These are phyloP conservation scores for Suhomyces vadensis DNA, from an alignment of 805 yeast genomes.

Conservation along the genomic window DNA sequence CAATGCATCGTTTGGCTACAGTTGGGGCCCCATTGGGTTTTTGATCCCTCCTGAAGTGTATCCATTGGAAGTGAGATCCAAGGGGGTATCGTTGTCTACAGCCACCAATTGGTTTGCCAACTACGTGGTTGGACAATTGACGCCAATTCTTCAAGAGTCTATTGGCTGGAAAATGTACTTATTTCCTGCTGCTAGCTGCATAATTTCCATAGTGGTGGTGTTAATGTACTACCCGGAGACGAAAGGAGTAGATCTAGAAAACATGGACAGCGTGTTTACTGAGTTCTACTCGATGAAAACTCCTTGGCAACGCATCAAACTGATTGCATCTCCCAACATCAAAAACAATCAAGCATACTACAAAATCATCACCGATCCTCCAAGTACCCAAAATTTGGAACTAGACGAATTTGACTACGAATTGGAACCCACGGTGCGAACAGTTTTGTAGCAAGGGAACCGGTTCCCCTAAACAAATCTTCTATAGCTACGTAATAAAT, in stretches of 20 bases:
- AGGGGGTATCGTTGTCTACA: slow-evolving; percentile 46
- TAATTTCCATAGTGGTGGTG: slow-evolving; percentile 36
- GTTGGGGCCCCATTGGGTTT: slow-evolving; percentile 50
- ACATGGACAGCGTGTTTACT: slow-evolving; percentile 40
- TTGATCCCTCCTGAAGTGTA: slow-evolving; percentile 46
- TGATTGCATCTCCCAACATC: not conserved
- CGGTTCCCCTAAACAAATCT: no score
- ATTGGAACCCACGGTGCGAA: slow-evolving; percentile 4
- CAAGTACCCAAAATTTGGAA: slow-evolving; percentile 17
- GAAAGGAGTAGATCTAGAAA: slow-evolving; percentile 45
- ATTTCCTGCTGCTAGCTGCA: slow-evolving; percentile 41
- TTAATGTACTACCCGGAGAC: slow-evolving; percentile 43
- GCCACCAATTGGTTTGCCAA: slow-evolving; percentile 49
- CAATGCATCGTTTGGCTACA: slow-evolving; percentile 46
- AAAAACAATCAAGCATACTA: slow-evolving; percentile 1
- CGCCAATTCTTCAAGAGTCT: slow-evolving; percentile 41
- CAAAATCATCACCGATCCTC: not conserved
- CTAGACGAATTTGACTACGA: slow-evolving; percentile 28
- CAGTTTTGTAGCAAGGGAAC: no score
- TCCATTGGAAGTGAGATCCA: slow-evolving; percentile 43
- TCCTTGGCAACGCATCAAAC: slow-evolving; percentile 14
- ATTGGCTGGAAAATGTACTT: slow-evolving; percentile 45
- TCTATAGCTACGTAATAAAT: no score
- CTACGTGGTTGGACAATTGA: slow-evolving; percentile 46
- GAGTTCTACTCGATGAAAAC: slow-evolving; percentile 29